Conservation (phyloP, 73 alveolate genomes). For the Paramecium octaurelia region DNA sequence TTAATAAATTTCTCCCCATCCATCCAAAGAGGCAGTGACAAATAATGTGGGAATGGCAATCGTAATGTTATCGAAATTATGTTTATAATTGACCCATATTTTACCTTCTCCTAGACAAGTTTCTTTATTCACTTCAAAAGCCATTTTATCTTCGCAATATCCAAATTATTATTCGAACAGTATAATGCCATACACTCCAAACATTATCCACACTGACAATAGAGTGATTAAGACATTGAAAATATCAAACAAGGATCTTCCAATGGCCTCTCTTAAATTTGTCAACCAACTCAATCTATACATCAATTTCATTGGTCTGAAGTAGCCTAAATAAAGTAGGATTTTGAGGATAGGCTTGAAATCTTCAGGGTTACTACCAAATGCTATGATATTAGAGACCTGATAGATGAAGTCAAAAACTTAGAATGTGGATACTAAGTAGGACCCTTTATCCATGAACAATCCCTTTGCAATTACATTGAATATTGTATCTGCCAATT, state of each 20-base stretch:
- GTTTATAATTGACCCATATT: background rate
- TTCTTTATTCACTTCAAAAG: background rate
- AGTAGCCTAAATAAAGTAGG: background rate
- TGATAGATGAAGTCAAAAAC: slow-evolving; percentile 4
- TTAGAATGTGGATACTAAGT: background rate
- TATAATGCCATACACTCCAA: slow-evolving; percentile 16
- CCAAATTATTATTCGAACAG: slow-evolving; percentile 23
- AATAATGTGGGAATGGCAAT: background rate
- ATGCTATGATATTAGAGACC: background rate
- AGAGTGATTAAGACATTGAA: background rate
- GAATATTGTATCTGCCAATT: background rate
- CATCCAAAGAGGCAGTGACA: background rate
- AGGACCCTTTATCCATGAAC: background rate
- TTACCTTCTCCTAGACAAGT: background rate
- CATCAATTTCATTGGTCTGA: background rate
- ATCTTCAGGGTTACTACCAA: background rate
- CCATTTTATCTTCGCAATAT: background rate
- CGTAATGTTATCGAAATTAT: slow-evolving; percentile 35
- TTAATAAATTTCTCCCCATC: slow-evolving; percentile 31
- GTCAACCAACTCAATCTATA: background rate
- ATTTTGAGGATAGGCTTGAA: background rate
- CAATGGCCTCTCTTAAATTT: background rate
- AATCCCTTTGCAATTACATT: background rate
- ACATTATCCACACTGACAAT: background rate
- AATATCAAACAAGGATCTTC: background rate